Percentiles rank a stretch among this genome's conserved stretches.
These are phyloP conservation scores for Deinandra increscens DNA, from an alignment of 129 eudicot species.

Conservation along the genomic window DNA sequence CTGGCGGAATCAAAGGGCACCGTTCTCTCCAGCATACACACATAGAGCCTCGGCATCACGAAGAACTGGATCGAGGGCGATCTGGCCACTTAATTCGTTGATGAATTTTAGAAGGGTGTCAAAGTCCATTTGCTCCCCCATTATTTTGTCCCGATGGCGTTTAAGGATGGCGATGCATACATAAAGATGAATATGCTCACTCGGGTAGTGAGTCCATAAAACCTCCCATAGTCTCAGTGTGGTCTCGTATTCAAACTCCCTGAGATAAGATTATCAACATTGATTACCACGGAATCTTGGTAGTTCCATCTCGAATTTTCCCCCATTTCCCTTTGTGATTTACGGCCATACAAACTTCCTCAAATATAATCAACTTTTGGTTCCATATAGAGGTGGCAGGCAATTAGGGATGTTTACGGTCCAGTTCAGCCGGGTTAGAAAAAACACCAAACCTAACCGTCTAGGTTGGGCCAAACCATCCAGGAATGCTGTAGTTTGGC, in stretches of 20 bases:
- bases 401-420: background rate
- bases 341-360: no score
- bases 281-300: background rate
- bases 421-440: background rate
- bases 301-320: background rate
- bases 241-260: conserved; percentile 82
- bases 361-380: background rate
- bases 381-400: background rate
- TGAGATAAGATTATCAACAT: conserved; percentile 27
- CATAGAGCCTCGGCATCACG: conserved; percentile 90
- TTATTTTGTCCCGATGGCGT: conserved; percentile 68
- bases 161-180: conserved; percentile 85
- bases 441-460: background rate
- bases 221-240: conserved; percentile 86
- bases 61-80: conserved; percentile 63
- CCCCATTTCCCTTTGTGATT: background rate
- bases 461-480: background rate
- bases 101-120: conserved; percentile 89
- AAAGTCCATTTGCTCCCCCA: conserved; percentile 94
- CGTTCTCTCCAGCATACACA: conserved; percentile 87
- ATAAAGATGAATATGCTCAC: conserved; percentile 88
- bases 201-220: conserved; percentile 73
- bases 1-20: conserved; percentile 85
- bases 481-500: background rate
- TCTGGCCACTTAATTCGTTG: conserved; percentile 80